A percentile compares a stretch with the other conserved stretches of the same genome.
phyloP scores from a whole-genome alignment of 768 basidiomycete genomes.

The Termitomyces sp. region DNA sequence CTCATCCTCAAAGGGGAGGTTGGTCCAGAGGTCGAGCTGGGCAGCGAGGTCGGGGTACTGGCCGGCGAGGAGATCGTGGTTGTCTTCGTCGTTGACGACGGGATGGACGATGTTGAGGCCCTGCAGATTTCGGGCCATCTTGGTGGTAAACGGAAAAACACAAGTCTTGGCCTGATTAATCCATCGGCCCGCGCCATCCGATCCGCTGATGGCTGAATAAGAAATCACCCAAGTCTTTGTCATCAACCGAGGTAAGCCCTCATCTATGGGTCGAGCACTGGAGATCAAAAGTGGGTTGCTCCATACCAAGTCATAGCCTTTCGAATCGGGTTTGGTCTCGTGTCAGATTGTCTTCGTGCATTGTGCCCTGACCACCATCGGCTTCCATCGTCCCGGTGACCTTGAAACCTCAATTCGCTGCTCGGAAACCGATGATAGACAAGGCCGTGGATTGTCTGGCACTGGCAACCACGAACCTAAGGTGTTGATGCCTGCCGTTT shows the following conservation, averaged over 20 bases:
- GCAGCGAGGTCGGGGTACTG: slow-evolving; percentile 72
- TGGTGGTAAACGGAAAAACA: slow-evolving; percentile 4
- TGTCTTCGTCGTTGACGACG: slow-evolving; percentile 31
- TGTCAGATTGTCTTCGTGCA: background rate
- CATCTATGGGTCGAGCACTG: too few relatives aligned
- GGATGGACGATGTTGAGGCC: slow-evolving; percentile 79
- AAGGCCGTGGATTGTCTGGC: too few relatives aligned
- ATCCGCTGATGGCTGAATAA: background rate
- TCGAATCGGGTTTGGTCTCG: background rate
- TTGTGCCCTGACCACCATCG: too few relatives aligned
- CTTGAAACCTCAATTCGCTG: too few relatives aligned
- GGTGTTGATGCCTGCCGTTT: too few relatives aligned
- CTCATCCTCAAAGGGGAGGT: slow-evolving; percentile 78
- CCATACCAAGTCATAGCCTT: background rate
- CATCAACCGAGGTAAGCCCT: too few relatives aligned
- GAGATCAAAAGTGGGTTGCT: too few relatives aligned
- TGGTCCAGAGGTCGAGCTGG: slow-evolving; percentile 81
- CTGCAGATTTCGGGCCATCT: slow-evolving; percentile 64
- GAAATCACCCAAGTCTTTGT: too few relatives aligned
- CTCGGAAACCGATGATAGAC: too few relatives aligned
- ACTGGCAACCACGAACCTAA: too few relatives aligned
- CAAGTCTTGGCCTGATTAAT: background rate
- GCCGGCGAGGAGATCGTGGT: slow-evolving; percentile 56
- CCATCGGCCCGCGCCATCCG: slow-evolving; percentile 3
- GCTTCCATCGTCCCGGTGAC: too few relatives aligned